Conservation (phyloP, 2,329 filamentous ascomycete genomes). For the Akanthomyces lecanii region DNA sequence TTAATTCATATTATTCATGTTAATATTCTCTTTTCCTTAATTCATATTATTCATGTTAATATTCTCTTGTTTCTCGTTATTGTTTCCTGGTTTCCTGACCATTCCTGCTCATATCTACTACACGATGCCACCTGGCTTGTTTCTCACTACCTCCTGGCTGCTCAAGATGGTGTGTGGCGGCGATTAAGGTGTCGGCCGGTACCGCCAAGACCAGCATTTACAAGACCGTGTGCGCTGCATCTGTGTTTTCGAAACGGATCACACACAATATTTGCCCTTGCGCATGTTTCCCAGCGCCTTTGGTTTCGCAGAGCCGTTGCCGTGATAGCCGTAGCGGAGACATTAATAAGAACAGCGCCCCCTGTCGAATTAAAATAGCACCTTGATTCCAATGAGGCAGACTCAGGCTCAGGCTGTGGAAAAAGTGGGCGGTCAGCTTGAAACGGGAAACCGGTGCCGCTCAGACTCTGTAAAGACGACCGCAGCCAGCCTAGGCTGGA, state of each 20-base stretch:
- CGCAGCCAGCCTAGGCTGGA: not conserved
- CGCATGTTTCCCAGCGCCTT: not conserved
- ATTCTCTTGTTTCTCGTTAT: too few species aligned
- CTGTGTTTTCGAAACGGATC: not conserved
- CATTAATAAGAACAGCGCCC: not conserved
- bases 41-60: too few species aligned
- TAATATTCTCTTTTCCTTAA: too few species aligned
- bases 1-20: too few species aligned
- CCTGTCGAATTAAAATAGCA: not conserved
- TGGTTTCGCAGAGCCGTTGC: constrained; percentile 6
- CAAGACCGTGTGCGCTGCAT: not conserved
- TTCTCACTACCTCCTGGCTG: not conserved
- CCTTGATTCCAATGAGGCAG: not conserved
- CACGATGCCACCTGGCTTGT: too few species aligned
- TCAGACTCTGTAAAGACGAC: not conserved
- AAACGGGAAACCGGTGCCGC: not conserved
- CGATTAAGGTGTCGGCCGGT: not conserved
- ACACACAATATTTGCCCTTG: not conserved
- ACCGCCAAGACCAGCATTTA: not conserved
- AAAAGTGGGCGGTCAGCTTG: not conserved
- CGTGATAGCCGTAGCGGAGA: constrained; percentile 7
- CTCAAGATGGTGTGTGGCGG: not conserved
- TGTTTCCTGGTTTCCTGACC: too few species aligned
- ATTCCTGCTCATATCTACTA: too few species aligned
- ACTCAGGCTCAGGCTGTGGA: not conserved